Evolutionary conservation across 169 alveolate genomes (phyloP).

Genomic region (Cryptosporidium sp.): DNA sequence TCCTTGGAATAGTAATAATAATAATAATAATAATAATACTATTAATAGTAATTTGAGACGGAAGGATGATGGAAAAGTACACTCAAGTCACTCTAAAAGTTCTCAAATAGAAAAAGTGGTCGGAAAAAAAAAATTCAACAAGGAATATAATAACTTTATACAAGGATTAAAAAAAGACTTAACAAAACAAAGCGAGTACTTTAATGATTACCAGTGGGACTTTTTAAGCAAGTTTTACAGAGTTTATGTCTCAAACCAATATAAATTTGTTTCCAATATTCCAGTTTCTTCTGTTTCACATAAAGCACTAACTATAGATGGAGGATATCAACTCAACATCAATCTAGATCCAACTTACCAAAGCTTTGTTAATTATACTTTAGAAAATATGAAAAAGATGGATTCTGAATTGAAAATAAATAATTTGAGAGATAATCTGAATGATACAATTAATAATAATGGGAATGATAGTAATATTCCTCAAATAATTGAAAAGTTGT

Average conservation of each 20-base stretch:
- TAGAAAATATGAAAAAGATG: not conserved
- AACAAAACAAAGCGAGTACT: constrained; percentile 19
- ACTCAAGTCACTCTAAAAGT: not conserved
- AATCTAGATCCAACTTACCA: constrained; percentile 58
- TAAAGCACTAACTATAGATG: constrained; percentile 41
- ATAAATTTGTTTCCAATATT: constrained; percentile 33
- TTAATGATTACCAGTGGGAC: constrained; percentile 60
- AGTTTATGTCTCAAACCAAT: constrained; percentile 23
- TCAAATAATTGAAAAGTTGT: not conserved
- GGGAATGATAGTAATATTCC: not conserved
- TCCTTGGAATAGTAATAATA: not conserved
- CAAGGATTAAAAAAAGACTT: not conserved
- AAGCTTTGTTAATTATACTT: constrained; percentile 23
- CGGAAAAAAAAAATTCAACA: not conserved
- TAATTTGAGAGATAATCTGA: not conserved
- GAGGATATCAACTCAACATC: constrained; percentile 12
- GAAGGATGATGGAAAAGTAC: not conserved
- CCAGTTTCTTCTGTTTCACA: constrained; percentile 64
- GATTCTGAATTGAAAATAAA: not conserved
- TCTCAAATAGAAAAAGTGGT: constrained; percentile 9
- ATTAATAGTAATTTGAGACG: not conserved
- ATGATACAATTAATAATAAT: not conserved
- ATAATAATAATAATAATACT: not conserved
- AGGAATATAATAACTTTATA: not conserved
- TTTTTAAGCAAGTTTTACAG: constrained; percentile 21